Evolutionary conservation across 225 moss, liverwort and hornwort genomes (phyloP).

Genomic region (Polytrichum commune): DNA sequence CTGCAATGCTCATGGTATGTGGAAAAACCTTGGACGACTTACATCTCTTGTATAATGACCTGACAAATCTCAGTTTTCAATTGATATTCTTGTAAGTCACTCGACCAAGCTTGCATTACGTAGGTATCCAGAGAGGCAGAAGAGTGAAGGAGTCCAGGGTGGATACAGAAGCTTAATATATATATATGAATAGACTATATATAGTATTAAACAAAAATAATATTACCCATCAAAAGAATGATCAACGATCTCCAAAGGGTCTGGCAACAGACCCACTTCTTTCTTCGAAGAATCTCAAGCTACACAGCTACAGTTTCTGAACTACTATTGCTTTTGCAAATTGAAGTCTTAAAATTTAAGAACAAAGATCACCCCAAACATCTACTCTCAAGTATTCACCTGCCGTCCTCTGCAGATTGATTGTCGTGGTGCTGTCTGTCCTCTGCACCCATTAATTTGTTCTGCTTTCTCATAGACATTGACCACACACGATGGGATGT

Average conservation of each 20-base stretch:
- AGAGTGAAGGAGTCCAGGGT: neutral
- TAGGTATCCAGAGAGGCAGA: neutral
- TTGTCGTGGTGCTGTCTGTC: slow-evolving; percentile 9
- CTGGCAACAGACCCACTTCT: slow-evolving; percentile 16
- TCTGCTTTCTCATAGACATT: slow-evolving; percentile 26
- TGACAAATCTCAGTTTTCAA: no score
- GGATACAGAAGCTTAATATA: neutral
- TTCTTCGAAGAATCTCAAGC: neutral
- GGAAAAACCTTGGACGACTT: neutral
- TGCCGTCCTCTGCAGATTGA: no score
- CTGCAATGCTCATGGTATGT: neutral
- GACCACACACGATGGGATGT: slow-evolving; percentile 20
- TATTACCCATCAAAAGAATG: slow-evolving; percentile 26
- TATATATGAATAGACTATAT: no score
- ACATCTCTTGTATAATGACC: no score
- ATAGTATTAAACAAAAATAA: slow-evolving; percentile 20
- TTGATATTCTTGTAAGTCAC: neutral
- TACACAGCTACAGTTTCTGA: slow-evolving; percentile 3
- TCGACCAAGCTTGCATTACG: neutral
- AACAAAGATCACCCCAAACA: no score
- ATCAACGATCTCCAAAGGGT: slow-evolving; percentile 3
- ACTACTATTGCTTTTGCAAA: slow-evolving; percentile 6
- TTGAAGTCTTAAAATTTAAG: no score
- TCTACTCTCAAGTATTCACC: no score
- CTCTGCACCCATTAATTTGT: slow-evolving; percentile 22